Conservation (phyloP, 2,329 filamentous ascomycete species). For the Xylariaceae sp. region DNA sequence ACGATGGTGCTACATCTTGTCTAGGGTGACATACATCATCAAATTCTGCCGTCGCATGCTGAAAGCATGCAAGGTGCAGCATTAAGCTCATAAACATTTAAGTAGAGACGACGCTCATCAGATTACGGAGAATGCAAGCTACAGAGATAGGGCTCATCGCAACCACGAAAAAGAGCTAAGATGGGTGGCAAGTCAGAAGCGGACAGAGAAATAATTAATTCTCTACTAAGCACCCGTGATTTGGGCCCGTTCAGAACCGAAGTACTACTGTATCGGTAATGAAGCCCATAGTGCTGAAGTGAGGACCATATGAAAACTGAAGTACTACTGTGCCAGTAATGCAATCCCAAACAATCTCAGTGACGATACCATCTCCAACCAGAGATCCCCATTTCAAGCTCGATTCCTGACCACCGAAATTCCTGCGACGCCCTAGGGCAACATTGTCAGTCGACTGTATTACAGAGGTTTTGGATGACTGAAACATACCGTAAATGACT, state of each 20-base stretch:
- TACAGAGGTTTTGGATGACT: too few relatives aligned
- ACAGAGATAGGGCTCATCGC: too few relatives aligned
- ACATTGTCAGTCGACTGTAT: too few relatives aligned
- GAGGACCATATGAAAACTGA: neutral
- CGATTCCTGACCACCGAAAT: neutral
- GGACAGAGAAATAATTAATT: neutral
- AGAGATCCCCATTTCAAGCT: neutral
- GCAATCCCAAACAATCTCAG: neutral
- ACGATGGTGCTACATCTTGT: too few relatives aligned
- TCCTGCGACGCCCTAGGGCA: too few relatives aligned
- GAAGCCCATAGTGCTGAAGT: neutral
- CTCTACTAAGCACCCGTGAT: neutral
- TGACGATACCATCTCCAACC: neutral
- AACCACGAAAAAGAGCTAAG: too few relatives aligned
- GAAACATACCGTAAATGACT: neutral
- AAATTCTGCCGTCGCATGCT: too few relatives aligned
- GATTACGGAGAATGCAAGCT: too few relatives aligned
- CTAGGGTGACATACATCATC: too few relatives aligned
- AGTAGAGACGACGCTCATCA: too few relatives aligned
- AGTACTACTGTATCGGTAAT: neutral
- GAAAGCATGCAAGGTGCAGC: too few relatives aligned
- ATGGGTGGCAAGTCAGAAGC: neutral
- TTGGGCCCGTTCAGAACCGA: neutral
- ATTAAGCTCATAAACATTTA: too few relatives aligned
- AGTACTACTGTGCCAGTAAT: neutral